Base-by-base conservation (phyloP, 2,329 filamentous ascomycete species). In the Blastomyces gilchristii region DNA sequence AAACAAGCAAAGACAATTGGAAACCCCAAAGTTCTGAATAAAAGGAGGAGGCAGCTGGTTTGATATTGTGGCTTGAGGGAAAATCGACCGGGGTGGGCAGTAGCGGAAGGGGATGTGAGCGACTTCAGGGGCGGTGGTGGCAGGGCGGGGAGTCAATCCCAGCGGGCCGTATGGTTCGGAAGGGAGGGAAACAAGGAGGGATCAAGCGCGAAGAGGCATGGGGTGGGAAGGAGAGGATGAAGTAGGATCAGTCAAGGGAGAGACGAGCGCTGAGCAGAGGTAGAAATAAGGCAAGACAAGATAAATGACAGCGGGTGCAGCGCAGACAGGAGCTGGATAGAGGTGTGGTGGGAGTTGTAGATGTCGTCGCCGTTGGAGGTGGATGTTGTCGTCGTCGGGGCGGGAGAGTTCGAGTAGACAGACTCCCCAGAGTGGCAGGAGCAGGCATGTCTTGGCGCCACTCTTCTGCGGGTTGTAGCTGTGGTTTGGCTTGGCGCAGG, bases 91-190 rank as follows among this genome's bases (percentile, higher is more conserved):
- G 49, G 50, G 28, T 54, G 52, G 52, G 14, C n/a, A 37, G 52
- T 28, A 28, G n/a, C 28, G n/a, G 31, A 58, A 41, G 2, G n/a
- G 37, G 7, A 50, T 28, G 22, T 7, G 22, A 28, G 22, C 47
- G 22, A 50, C 22, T 22, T 28, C 22, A 25, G 28, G 39, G 25
- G 39, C 31, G 41, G 31, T 18, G 12, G 50, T 28, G 11, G 41
- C 16, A 31, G 47, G 47, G 45, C 45, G 59, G 59, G 59, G 47
- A 22, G 34, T 14, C 59, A 61, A 61, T 31, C 47, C 59, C 59
- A 61, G 59, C 4, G 34, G 52, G 45, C 28, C 28, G 59, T 37
- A 37, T 61, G 59, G 52, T 61, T 28, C 47, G 58, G 43, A 16
- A 18, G 41, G 37, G 39, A 25, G 43, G 58, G 31, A 18, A 28